Evolutionary conservation across 2,329 filamentous ascomycete genomes (phyloP), one percentile per base, ranked within the genome.

Genomic region (Sporothrix brunneoviolacea): DNA sequence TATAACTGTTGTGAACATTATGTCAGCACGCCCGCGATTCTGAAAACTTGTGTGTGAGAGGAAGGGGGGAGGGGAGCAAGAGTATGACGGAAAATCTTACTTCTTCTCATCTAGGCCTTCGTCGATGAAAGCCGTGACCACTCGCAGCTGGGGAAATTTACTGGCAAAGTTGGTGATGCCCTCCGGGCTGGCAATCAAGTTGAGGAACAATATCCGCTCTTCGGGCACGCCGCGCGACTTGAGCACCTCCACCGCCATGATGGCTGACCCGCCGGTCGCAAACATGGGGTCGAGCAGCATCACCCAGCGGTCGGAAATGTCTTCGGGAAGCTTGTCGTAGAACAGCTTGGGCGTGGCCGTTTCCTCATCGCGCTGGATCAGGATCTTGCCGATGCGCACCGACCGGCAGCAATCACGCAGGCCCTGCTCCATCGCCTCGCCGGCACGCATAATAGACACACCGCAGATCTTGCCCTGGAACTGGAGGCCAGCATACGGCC

Each of bases 391-490:
- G 62, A 98, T 98, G 56, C 93, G 80, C 43, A 98, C 93, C n/a
- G 88, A 95, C 47, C 93, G 85, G 71, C 93, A 98, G 71, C 93
- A 98, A 69, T 98, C 91, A 54, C 93, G 80, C 54, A 98, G 73
- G 2, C 91, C 93, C 69, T 97, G 90, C 71, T 98, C 93, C 93
- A 98, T 98, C 53, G 91, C 88, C 71, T 98, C 93, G 46, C 93
- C 93, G 12, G 93, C 93, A 57, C 93, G 83, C 93, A 98, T 97
- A 61, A 98, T 98, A 7, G 88, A 95, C 15, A 98, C 93, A 49
- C 93, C 93, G 64, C 93, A 98, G 60, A 98, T 98, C 72, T 97
- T 96, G 58, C 93, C 93, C 67, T 97, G 86, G 63, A 98, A 98
- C 70, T 87, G 86, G 57, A 98, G 87, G 24, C 93, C 93, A 30